phyloP scores from a whole-genome alignment of 768 basidiomycete genomes.

The Mycena capillaripes region DNA sequence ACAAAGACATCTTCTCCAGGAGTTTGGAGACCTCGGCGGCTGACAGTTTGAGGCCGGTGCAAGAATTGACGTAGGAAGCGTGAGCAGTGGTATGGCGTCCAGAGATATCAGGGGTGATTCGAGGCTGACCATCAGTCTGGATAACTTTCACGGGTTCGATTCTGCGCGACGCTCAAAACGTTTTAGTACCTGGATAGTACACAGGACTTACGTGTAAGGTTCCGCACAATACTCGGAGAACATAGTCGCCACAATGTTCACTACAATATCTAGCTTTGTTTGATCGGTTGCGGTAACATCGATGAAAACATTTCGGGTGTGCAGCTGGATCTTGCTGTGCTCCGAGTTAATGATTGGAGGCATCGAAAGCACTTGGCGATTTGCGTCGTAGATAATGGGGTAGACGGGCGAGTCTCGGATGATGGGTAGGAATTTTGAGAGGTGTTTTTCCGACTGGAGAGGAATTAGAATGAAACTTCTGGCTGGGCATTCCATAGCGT shows the following conservation, averaged over 20 bases:
- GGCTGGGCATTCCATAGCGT: conserved; percentile 34
- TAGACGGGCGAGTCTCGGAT: conserved; percentile 96
- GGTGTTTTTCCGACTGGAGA: conserved; percentile 89
- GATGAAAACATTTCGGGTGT: conserved; percentile 95
- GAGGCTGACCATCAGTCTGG: conserved; percentile 80
- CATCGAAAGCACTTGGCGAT: conserved; percentile 93
- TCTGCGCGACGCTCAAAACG: conserved; percentile 54
- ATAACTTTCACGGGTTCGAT: conserved; percentile 94
- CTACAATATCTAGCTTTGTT: conserved; percentile 96
- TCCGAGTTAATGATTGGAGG: conserved; percentile 99
- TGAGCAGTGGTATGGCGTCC: conserved; percentile 80
- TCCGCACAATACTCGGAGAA: conserved; percentile 96
- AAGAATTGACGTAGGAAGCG: conserved; percentile 95
- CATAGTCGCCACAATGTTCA: conserved; percentile 97
- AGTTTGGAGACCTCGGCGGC: conserved; percentile 76
- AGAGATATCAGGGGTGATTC: conserved; percentile 86
- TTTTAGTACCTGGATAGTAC: neutral
- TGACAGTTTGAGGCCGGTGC: conserved; percentile 86
- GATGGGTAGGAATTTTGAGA: conserved; percentile 90
- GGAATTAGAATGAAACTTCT: neutral
- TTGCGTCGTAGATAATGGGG: conserved; percentile 95
- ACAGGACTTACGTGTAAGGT: conserved; percentile 86
- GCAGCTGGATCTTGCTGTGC: conserved; percentile 95
- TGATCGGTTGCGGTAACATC: conserved; percentile 97
- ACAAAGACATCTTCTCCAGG: conserved; percentile 87